Evolutionary conservation across 495 filamentous ascomycete species (phyloP), one percentile per base, ranked within the genome.

Genomic region (Aspergillus steynii): DNA sequence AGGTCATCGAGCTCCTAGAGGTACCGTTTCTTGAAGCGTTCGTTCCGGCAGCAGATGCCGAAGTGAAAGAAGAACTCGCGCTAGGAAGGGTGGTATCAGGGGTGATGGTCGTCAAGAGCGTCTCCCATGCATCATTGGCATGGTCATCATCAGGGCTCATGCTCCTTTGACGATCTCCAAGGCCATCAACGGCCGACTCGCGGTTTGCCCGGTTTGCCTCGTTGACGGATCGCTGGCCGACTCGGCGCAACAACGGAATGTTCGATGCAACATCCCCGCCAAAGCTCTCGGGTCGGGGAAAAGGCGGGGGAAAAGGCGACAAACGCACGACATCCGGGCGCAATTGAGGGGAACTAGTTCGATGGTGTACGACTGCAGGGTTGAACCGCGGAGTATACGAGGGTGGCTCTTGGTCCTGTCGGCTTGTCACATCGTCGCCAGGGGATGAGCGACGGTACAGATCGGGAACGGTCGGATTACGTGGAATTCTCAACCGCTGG

Each of bases 101-200:
- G 0, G 89, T 85, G 51, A 97, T 85, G 2, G 91, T 95, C 8
- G 83, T 87, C 58, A 91, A 81, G 61, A 96, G 82, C 9, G 87
- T 91, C 52, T 93, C 88, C 93, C 93, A 97, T 20, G 82, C 79
- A 54, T 83, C 81, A 54, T 64, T 69, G n/a, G 71, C 70, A 50
- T 86, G 70, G 15, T 78, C 86, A 37, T 74, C 84, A 52, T 90
- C 88, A 2, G 92, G 90, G 70, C 90, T 93, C 54, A 90, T 77
- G 67, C 92, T 96, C 48, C 92, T 84, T 58, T 91, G 86, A 46
- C 91, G 87, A 71, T 96, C 92, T 15, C 92, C 92, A 31, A 96
- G 81, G 14, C 92, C 92, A 76, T 94, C 88, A 5, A 88, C 65
- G 46, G 56, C 51, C 7, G 72, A 45, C 14, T 73, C 74, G 20